Evolutionary conservation across 2,329 filamentous ascomycete species (phyloP).

Genomic region (Knoxdaviesia capensis): DNA sequence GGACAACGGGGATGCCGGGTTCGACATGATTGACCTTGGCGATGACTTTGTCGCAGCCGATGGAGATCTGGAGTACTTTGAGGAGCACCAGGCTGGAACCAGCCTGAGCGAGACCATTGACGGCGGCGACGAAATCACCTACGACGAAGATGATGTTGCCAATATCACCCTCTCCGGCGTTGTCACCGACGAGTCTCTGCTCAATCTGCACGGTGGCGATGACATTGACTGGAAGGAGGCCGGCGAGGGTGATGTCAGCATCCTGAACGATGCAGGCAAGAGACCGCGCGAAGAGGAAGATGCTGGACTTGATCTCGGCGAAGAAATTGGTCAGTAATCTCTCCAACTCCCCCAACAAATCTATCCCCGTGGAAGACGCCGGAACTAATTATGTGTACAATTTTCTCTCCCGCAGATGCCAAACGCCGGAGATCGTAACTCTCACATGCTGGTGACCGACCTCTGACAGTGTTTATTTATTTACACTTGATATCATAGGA

Average conservation of each 20-base stretch:
- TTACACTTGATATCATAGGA: too few relatives aligned
- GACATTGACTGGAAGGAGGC: conserved; percentile 3
- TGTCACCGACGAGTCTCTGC: conserved; percentile 2
- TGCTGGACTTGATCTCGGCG: background rate
- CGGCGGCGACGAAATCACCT: conserved; percentile 4
- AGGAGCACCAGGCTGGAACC: too few relatives aligned
- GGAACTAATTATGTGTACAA: too few relatives aligned
- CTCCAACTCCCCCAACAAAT: conserved; percentile 2
- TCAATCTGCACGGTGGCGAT: conserved; percentile 3
- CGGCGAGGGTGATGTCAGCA: background rate
- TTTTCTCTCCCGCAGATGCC: too few relatives aligned
- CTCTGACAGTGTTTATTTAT: too few relatives aligned
- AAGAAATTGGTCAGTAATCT: conserved; percentile 3
- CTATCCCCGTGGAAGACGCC: background rate
- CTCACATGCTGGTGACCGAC: too few relatives aligned
- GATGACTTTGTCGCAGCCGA: background rate
- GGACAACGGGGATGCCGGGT: background rate
- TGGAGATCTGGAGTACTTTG: background rate
- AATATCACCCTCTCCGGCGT: conserved; percentile 3
- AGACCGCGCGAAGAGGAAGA: conserved; percentile 1
- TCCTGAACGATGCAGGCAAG: conserved; percentile 4
- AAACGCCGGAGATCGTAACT: too few relatives aligned
- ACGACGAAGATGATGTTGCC: conserved; percentile 4
- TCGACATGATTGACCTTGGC: conserved; percentile 2
- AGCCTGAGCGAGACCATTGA: conserved; percentile 1